Conservation (phyloP, 2,329 filamentous ascomycete genomes). For the Sporothrix curviconia region DNA sequence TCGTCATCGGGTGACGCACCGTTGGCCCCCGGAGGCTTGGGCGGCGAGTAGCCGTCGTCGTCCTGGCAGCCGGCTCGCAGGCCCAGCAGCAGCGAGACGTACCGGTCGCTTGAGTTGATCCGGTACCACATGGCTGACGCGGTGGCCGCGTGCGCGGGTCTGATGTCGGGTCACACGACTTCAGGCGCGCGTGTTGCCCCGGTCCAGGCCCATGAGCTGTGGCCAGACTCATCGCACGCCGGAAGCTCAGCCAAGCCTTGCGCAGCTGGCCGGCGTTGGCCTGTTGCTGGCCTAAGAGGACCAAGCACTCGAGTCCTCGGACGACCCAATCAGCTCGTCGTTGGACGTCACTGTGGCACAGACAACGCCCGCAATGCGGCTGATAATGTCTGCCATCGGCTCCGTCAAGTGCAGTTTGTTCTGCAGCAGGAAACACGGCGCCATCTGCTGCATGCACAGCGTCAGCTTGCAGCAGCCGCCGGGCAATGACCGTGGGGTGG, state of each 20-base stretch:
- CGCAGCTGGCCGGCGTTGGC: constrained; percentile 48
- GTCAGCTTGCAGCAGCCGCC: constrained; percentile 40
- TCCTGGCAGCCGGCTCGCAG: constrained; percentile 39
- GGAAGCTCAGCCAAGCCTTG: constrained; percentile 46
- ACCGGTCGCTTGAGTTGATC: constrained; percentile 44
- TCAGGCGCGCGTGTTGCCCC: constrained; percentile 29
- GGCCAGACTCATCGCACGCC: constrained; percentile 43
- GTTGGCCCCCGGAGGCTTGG: background rate
- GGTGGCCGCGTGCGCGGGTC: constrained; percentile 25
- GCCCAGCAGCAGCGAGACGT: constrained; percentile 45
- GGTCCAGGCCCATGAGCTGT: constrained; percentile 46
- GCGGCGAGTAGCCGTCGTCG: constrained; percentile 16
- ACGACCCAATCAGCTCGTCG: constrained; percentile 44
- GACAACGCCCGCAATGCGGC: constrained; percentile 28
- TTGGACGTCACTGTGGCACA: constrained; percentile 40
- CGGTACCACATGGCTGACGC: constrained; percentile 40
- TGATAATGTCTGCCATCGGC: constrained; percentile 25
- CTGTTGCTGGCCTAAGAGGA: constrained; percentile 43
- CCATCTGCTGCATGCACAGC: constrained; percentile 41
- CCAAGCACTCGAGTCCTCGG: constrained; percentile 49
- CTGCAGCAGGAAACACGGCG: constrained; percentile 26
- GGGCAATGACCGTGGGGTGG: constrained; percentile 44
- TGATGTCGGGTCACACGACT: constrained; percentile 33
- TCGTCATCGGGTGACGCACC: background rate
- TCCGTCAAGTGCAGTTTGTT: constrained; percentile 24